phyloP scores from a whole-genome alignment of 495 filamentous ascomycete species.

The Lasiosphaeria miniovina region DNA sequence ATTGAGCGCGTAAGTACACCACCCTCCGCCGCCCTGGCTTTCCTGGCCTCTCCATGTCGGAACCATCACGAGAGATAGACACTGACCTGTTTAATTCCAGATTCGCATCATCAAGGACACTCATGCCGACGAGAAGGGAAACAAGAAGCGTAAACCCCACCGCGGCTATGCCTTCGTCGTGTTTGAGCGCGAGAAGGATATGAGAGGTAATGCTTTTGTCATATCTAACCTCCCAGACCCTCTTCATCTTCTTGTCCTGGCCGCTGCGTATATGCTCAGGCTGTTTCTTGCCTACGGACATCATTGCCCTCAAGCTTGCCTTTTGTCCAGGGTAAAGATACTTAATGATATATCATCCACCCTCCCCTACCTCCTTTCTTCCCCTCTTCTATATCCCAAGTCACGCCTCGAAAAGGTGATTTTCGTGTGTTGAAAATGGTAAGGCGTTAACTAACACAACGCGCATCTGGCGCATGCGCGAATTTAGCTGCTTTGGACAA shows the following conservation, averaged over 20 bases:
- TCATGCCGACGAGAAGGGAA: slow-evolving; percentile 63
- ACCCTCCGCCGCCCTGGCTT: not conserved
- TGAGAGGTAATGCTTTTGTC: slow-evolving; percentile 80
- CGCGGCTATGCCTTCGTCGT: slow-evolving; percentile 96
- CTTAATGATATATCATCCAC: not conserved
- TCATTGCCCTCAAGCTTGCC: slow-evolving; percentile 57
- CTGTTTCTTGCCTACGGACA: slow-evolving; percentile 28
- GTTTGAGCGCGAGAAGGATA: slow-evolving; percentile 95
- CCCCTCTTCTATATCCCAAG: slow-evolving; percentile 19
- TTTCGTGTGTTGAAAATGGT: slow-evolving; percentile 37
- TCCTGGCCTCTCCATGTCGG: not conserved
- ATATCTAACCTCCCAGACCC: slow-evolving; percentile 37
- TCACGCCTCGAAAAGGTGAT: slow-evolving; percentile 26
- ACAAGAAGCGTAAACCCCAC: slow-evolving; percentile 78
- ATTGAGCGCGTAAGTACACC: slow-evolving; percentile 74
- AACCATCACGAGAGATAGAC: not conserved
- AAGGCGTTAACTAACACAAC: slow-evolving; percentile 53
- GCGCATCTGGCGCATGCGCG: slow-evolving; percentile 52
- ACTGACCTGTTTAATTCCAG: slow-evolving; percentile 44
- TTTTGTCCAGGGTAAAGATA: slow-evolving; percentile 30
- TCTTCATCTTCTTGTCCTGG: slow-evolving; percentile 10
- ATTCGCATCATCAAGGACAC: slow-evolving; percentile 80
- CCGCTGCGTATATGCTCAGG: too few species aligned
- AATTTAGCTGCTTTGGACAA: slow-evolving; percentile 55
- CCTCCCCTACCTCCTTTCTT: slow-evolving; percentile 17